Base-by-base conservation (phyloP, 2,329 filamentous ascomycete genomes). In the Rachicladosporium sp. region DNA sequence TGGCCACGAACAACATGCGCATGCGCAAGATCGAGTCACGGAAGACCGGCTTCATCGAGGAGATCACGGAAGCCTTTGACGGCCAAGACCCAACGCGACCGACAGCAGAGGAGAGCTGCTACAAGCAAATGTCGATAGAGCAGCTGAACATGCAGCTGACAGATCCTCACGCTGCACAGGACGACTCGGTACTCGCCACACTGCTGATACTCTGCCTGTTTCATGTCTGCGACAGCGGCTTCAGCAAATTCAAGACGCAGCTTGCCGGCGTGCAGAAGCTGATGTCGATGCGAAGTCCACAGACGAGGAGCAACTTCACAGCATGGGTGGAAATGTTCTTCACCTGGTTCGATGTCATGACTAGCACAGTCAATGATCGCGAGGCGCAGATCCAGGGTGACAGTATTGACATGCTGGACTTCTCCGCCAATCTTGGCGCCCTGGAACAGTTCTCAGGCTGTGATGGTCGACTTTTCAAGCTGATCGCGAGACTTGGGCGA, bases 291-390 rank as follows among this genome's bases (percentile, higher is more conserved):
- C 74, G 87, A 43, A 74, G 81, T 47, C 68, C 75, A 56, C 62
- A 71, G 57, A 53, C 77, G 53, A 60, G 74, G 34, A 68, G 68
- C 9, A 66, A 77, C 37, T 82, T 87, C 44, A 82, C 85, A 43
- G 76, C 79, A 9, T 95, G 88, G 88, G 89, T 94, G 67, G 84
- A 93, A 53, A 79, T 85, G 32, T 78, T 94, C 50, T 95, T 95
- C 55, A 91, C 85, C 29, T 93, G 89, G 71, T 93, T 93, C 56
- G 89, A 95, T 59, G 85, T 88, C 40, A 85, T 95, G 64, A 87
- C 86, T 0, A 85, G 85, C 31, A 88, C 82, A 38, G 85, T 93
- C 56, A 95, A 95, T 51, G 84, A 94, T 60, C 78, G 88, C 37
- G 88, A 95, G 61, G 78, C 83, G 23, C 85, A 93, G 58, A 74